Evolutionary conservation across 805 yeast genomes (phyloP), one percentile per base, ranked within the genome.

Genomic region (Candida sithepensis): DNA sequence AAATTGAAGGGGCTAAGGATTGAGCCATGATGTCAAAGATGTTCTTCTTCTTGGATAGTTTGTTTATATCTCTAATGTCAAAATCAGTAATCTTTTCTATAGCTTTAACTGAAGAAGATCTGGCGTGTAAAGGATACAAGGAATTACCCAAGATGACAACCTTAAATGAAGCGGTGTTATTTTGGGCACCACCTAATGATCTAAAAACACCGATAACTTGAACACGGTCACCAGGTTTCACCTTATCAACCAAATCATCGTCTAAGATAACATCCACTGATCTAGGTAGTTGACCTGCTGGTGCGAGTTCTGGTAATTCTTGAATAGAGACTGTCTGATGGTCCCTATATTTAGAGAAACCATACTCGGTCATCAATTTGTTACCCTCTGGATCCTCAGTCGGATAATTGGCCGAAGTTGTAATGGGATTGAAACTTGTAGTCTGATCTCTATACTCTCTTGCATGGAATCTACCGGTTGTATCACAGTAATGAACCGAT

Each of bases 221-320:
- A 30, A 91, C 83, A 63, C 99, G 79, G 66, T 94, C 99, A 59
- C 99, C 99, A 0, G 99, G 98, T 65, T 94, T 94, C 41, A 88
- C 85, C 47, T 69, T 72, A 64, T 94, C 99, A 2, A 94, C 98
- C 53, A 94, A 74, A 64, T 94, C 99, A 60, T 91, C 97, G 65
- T 92, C 97, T 59, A 94, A 70, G n/a, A 92, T 80, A 21, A 92
- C 85, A 61, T 94, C 99, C 32, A 94, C 78, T 2, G 96, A 84
- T 59, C 98, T 77, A 32, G 99, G 99, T 53, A 94, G 74, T 69
- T 92, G 98, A 47, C 99, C 99, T 0, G 98, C 96, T 14, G 98
- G 99, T 1, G 98, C 97, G 53, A 84, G 76, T 70, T 94, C 98
- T 1, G 99, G 98, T 88, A 94, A 88, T 70, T 94, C 99, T 67